A percentile compares a stretch with the other conserved stretches of the same genome.
Conservation (phyloP, 2,329 filamentous ascomycete genomes). For the Fusarium ramigenum region DNA sequence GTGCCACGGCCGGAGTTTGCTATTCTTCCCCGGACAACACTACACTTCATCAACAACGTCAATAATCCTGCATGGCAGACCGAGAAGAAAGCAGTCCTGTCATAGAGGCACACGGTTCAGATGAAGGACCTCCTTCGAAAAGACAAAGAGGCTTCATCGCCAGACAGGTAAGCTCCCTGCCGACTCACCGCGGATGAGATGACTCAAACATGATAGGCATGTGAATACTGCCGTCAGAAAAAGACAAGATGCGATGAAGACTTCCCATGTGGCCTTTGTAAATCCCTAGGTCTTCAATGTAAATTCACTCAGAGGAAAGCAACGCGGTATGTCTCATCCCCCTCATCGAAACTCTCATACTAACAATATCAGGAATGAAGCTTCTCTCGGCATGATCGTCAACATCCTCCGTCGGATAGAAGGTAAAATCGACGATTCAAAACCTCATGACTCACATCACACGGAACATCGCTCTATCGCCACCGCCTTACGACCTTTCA, state of each 20-base stretch:
- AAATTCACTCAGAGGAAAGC: conserved; percentile 23
- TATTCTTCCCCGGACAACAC: conserved; percentile 16
- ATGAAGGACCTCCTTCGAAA: conserved; percentile 19
- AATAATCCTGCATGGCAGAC: conserved; percentile 8
- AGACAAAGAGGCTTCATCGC: conserved; percentile 30
- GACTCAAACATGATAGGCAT: conserved; percentile 18
- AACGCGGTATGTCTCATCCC: not conserved
- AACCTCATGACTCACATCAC: not conserved
- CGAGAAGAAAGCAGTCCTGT: conserved; percentile 19
- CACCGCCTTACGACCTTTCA: not conserved
- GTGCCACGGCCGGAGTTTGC: conserved; percentile 14
- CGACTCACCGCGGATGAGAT: too few relatives aligned
- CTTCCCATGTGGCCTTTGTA: conserved; percentile 28
- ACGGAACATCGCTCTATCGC: not conserved
- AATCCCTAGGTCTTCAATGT: conserved; percentile 21
- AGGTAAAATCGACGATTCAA: conserved; percentile 28
- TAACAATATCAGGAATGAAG: conserved; percentile 18
- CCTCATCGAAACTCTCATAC: rapidly evolving
- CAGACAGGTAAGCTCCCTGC: too few relatives aligned
- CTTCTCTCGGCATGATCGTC: conserved; percentile 32
- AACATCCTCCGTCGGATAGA: conserved; percentile 33
- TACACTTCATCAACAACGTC: not conserved
- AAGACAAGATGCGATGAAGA: conserved; percentile 35
- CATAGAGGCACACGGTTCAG: conserved; percentile 5
- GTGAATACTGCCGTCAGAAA: conserved; percentile 32